Conservation (phyloP, 2,329 filamentous ascomycete genomes). For the Fusarium heterosporum region DNA sequence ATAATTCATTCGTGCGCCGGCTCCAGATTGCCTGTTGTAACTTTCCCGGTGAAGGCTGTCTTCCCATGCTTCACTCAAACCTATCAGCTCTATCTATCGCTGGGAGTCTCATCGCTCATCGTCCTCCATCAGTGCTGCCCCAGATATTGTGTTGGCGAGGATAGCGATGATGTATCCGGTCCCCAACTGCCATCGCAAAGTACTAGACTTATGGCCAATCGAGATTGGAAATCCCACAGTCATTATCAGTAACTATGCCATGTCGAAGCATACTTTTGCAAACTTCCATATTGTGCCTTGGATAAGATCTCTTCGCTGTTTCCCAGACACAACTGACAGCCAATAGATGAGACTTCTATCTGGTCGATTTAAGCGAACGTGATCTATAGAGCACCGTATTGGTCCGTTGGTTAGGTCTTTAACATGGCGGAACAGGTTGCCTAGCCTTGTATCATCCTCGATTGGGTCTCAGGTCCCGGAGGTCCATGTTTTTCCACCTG, state of each 20-base stretch:
- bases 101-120: not conserved
- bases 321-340: not conserved
- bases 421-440: not conserved
- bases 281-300: not conserved
- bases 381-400: not conserved
- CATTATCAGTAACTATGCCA: not conserved
- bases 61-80: slow-evolving; percentile 13
- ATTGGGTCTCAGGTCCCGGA: not conserved
- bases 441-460: not conserved
- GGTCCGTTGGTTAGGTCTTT: not conserved
- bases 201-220: not conserved
- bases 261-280: not conserved
- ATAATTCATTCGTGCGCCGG: slow-evolving; percentile 26
- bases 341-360: not conserved
- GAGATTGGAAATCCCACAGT: not conserved
- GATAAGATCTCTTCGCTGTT: not conserved
- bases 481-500: not conserved
- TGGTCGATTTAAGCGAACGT: not conserved
- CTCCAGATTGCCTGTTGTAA: slow-evolving; percentile 34
- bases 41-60: slow-evolving; percentile 24
- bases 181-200: not conserved
- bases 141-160: not conserved
- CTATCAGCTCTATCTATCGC: slow-evolving; percentile 11
- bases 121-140: too few relatives aligned
- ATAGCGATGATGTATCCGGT: not conserved